These are phyloP conservation scores for Paecilomyces formosus DNA, from an alignment of 2,329 filamentous ascomycete species.

Conservation along the genomic window DNA sequence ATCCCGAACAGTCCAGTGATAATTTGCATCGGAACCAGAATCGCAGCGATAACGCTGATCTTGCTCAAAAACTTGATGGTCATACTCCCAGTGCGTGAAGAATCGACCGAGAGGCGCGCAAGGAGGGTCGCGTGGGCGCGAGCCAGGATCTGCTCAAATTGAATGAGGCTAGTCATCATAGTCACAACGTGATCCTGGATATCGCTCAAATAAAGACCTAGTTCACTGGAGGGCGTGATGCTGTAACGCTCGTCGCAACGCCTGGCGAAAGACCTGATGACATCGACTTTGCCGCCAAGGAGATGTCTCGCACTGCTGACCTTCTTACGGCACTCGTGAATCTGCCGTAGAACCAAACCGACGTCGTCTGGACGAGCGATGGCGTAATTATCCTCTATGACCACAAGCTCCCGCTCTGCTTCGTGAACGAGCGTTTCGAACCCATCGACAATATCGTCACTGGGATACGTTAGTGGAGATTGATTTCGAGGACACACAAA, in stretches of 20 bases:
- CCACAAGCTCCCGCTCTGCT: conserved; percentile 76
- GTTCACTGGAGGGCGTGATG: conserved; percentile 83
- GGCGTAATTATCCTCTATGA: conserved; percentile 88
- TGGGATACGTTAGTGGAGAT: conserved; percentile 22
- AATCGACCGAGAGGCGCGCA: conserved; percentile 82
- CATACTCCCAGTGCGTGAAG: conserved; percentile 73
- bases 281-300: conserved; percentile 88
- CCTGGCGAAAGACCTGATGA: conserved; percentile 90
- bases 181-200: conserved; percentile 97
- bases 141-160: conserved; percentile 92
- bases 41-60: conserved; percentile 81
- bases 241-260: conserved; percentile 92
- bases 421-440: conserved; percentile 80
- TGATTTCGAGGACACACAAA: conserved; percentile 6
- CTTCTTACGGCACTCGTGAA: conserved; percentile 82
- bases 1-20: conserved; percentile 54
- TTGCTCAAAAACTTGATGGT: conserved; percentile 83
- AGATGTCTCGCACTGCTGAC: conserved; percentile 84
- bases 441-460: conserved; percentile 89
- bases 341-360: conserved; percentile 70
- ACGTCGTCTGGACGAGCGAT: conserved; percentile 82
- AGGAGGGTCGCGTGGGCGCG: conserved; percentile 89
- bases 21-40: conserved; percentile 85
- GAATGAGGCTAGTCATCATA: conserved; percentile 87
- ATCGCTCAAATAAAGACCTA: conserved; percentile 86